Conservation (phyloP, 2,329 filamentous ascomycete species). For the Huntiella omanensis region DNA sequence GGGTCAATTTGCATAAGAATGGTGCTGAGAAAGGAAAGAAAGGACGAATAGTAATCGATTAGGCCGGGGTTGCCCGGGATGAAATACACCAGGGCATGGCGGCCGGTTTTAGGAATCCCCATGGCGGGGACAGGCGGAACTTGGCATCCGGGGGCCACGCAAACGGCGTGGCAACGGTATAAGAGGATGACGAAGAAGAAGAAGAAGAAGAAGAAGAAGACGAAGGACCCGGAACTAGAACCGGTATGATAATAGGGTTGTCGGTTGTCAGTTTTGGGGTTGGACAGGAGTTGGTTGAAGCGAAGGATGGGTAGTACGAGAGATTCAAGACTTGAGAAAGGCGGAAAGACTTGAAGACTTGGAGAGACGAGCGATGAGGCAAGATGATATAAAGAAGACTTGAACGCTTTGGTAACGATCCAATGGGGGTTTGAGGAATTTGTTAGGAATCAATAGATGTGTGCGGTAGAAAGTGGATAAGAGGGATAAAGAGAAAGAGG, state of each 20-base stretch:
- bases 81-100: slow-evolving; percentile 43
- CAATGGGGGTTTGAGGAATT: no score
- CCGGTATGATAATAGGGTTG: no score
- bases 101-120: slow-evolving; percentile 12
- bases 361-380: no score
- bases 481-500: neutral
- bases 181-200: neutral
- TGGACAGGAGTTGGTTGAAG: no score
- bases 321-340: no score
- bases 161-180: slow-evolving; percentile 6
- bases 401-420: no score
- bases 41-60: slow-evolving; percentile 52
- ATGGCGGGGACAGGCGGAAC: slow-evolving; percentile 15
- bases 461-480: neutral
- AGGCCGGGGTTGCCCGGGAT: slow-evolving; percentile 62
- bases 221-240: no score
- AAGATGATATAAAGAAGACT: no score
- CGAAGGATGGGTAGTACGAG: no score
- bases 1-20: slow-evolving; percentile 28
- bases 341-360: no score
- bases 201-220: neutral
- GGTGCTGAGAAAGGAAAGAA: slow-evolving; percentile 37
- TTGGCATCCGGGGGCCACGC: slow-evolving; percentile 10
- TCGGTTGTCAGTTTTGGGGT: no score
- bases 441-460: no score